Conservation (phyloP, 257 asterid genomes). For the Plantago ovata region DNA sequence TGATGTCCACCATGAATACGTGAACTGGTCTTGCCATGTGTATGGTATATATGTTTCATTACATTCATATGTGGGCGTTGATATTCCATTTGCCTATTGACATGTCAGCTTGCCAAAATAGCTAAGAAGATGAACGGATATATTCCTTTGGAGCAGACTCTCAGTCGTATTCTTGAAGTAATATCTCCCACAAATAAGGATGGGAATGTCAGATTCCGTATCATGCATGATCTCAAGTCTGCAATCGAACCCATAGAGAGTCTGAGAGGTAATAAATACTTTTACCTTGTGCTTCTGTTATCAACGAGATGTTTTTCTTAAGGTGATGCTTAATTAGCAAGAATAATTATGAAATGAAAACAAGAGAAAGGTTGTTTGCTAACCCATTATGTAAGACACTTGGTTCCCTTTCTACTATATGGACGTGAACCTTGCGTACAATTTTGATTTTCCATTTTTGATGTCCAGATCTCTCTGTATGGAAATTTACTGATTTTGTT, state of each 20-base stretch:
- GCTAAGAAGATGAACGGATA: conserved; percentile 42
- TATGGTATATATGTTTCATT: no score
- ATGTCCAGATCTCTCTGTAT: no score
- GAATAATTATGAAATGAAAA: background rate
- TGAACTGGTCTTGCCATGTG: conserved; percentile 2
- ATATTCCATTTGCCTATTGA: conserved; percentile 13
- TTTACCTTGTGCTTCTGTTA: background rate
- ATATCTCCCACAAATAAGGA: conserved; percentile 62
- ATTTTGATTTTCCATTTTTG: no score
- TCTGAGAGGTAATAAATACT: conserved; percentile 63
- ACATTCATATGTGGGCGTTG: no score
- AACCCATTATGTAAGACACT: background rate
- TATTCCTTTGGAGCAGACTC: conserved; percentile 46
- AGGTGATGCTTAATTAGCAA: background rate
- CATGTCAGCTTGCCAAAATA: conserved; percentile 21
- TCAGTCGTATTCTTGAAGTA: conserved; percentile 41
- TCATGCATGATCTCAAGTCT: conserved; percentile 52
- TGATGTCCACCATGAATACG: no score
- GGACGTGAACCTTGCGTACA: background rate
- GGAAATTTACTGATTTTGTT: no score
- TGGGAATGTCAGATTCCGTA: conserved; percentile 51
- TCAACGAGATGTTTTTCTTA: background rate
- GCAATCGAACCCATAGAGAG: conserved; percentile 57
- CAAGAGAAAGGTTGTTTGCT: background rate
- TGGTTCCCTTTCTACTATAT: background rate